These are phyloP conservation scores for Aspergillus puulaauensis DNA, from an alignment of 2,329 filamentous ascomycete species.

Conservation along the genomic window DNA sequence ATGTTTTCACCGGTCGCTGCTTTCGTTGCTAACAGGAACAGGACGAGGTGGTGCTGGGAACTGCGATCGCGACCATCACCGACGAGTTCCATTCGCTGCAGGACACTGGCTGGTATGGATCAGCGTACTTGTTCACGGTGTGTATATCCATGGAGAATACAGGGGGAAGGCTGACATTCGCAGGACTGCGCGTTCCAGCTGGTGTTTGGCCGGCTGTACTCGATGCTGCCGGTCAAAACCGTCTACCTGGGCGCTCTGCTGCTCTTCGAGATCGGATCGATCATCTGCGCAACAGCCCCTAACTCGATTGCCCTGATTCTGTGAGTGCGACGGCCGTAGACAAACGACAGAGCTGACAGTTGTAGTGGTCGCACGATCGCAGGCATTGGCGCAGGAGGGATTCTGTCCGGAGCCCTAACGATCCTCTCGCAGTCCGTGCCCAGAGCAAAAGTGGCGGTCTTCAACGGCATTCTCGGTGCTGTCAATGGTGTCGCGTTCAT, in stretches of 20 bases:
- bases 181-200: conserved; percentile 1
- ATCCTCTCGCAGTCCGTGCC: neutral
- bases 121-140: conserved; percentile 1
- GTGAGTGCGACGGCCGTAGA: neutral
- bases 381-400: conserved; percentile 1
- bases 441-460: neutral
- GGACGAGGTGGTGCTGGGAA: conserved; percentile 31
- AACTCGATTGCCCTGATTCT: conserved; percentile 18
- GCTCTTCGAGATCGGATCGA: conserved; percentile 25
- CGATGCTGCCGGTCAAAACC: conserved; percentile 13
- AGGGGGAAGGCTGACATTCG: too few relatives aligned
- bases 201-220: conserved; percentile 6
- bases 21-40: neutral
- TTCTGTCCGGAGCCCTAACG: neutral
- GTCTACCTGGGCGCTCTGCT: conserved; percentile 20
- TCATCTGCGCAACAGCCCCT: conserved; percentile 21
- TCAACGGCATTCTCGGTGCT: neutral
- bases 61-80: conserved; percentile 35
- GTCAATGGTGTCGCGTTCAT: neutral
- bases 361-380: neutral
- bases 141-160: too few relatives aligned
- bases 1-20: neutral
- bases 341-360: neutral
- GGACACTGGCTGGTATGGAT: conserved; percentile 8
- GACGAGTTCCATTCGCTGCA: conserved; percentile 28